Evolutionary conservation across 179 eudicot species (phyloP).

Genomic region (Drosera spatulata): DNA sequence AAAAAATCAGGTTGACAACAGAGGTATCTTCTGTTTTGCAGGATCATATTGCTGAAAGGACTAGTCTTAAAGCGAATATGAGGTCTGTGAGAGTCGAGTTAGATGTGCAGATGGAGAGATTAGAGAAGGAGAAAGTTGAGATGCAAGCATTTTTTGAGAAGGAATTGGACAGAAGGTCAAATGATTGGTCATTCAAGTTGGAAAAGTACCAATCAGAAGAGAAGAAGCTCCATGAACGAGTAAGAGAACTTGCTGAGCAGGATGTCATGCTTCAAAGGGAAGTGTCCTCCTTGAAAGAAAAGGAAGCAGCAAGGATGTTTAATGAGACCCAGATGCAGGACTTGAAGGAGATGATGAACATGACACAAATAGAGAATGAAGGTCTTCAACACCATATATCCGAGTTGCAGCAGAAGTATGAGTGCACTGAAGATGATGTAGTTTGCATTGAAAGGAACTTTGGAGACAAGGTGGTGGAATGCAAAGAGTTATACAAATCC

Average conservation of each 20-base stretch:
- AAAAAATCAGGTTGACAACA: constrained; percentile 43
- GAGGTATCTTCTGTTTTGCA: constrained; percentile 48
- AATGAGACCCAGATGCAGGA: constrained; percentile 47
- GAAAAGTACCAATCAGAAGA: constrained; percentile 78
- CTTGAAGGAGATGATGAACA: constrained; percentile 44
- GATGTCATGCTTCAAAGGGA: constrained; percentile 90
- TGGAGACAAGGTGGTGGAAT: constrained; percentile 62
- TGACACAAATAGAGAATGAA: constrained; percentile 43
- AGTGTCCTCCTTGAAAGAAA: constrained; percentile 52
- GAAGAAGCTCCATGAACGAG: constrained; percentile 78
- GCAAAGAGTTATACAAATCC: constrained; percentile 66
- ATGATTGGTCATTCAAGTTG: constrained; percentile 73
- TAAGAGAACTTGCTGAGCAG: constrained; percentile 91
- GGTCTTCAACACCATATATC: constrained; percentile 31
- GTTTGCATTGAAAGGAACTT: constrained; percentile 34
- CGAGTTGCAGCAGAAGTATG: constrained; percentile 46
- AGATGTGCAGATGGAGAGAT: constrained; percentile 31
- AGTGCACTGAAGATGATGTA: constrained; percentile 48
- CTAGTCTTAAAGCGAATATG: constrained; percentile 36
- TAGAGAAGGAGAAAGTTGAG: constrained; percentile 73
- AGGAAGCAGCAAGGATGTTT: constrained; percentile 33
- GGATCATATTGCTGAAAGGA: constrained; percentile 43
- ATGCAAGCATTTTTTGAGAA: constrained; percentile 56
- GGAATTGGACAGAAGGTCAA: constrained; percentile 87
- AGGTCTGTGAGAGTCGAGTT: constrained; percentile 25